A percentile compares a stretch with the other conserved stretches of the same genome.
These are phyloP conservation scores for Aspergillus campestris DNA, from an alignment of 495 filamentous ascomycete genomes.

Conservation along the genomic window DNA sequence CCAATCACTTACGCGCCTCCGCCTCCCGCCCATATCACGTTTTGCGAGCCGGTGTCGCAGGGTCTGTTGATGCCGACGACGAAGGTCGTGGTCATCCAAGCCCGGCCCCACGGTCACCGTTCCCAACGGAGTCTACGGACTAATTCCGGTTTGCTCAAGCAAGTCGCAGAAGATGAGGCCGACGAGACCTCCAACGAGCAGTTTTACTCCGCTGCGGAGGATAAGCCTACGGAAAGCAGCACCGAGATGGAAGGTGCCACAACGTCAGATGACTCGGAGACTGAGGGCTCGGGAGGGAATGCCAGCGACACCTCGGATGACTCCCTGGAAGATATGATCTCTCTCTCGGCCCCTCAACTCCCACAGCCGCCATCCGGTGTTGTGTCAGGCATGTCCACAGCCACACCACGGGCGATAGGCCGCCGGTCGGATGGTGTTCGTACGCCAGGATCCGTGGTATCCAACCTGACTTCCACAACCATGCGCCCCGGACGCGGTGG, in stretches of 20 bases:
- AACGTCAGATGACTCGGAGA: slow-evolving; percentile 47
- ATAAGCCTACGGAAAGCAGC: slow-evolving; percentile 49
- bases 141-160: slow-evolving; percentile 38
- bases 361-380: slow-evolving; percentile 57
- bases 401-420: slow-evolving; percentile 61
- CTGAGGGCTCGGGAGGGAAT: slow-evolving; percentile 40
- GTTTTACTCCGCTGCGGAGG: slow-evolving; percentile 82
- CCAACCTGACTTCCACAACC: slow-evolving; percentile 71
- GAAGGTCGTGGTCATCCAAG: slow-evolving; percentile 64
- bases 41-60: slow-evolving; percentile 73
- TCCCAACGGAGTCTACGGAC: slow-evolving; percentile 21
- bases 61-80: slow-evolving; percentile 64
- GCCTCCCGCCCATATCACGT: slow-evolving; percentile 58
- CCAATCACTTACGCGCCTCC: slow-evolving; percentile 79
- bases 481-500: slow-evolving; percentile 55
- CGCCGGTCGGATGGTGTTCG: slow-evolving; percentile 57
- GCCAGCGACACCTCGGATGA: slow-evolving; percentile 65
- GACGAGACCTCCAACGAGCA: slow-evolving; percentile 78
- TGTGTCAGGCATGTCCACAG: slow-evolving; percentile 61
- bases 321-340: slow-evolving; percentile 74
- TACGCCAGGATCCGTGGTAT: slow-evolving; percentile 78
- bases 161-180: slow-evolving; percentile 59
- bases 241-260: slow-evolving; percentile 48
- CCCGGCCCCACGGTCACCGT: slow-evolving; percentile 35
- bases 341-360: slow-evolving; percentile 68